Base-by-base conservation (phyloP, 2,329 filamentous ascomycete species). In the Juglanconis sp. region DNA sequence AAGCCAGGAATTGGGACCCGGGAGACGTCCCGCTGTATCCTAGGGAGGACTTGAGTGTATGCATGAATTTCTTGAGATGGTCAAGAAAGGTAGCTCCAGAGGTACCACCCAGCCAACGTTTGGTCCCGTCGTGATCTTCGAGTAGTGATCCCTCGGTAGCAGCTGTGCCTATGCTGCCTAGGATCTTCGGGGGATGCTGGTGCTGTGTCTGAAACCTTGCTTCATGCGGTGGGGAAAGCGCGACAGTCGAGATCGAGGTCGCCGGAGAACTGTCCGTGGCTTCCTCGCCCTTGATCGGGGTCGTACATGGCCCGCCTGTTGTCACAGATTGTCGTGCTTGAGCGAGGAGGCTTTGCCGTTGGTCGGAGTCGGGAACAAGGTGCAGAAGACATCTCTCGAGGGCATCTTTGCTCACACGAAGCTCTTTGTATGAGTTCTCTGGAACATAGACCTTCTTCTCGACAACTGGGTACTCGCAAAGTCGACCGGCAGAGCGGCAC, bases 21-120 rank as follows among this genome's bases (percentile, higher is more conserved):
- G 64, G 65, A 40, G 62, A 58, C n/a, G 65, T 64, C 15, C 31
- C 52, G 32, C 35, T 60, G 65, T 70, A 42, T 70, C 71, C 24
- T 65, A n/a, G 72, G 71, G 24, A 75, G 65, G 62, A 57, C 10
- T 52, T 51, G 17, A 76, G 69, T 13, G 73, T 74, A 44, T 69
- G 68, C 69, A 82, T 79, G 61, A 81, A 77, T 54, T 75, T 74
- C 63, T 81, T 81, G 47, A 82, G 67, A 17, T 77, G 70, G 60
- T 82, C 79, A 5, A 82, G 73, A 56, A 82, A 82, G 1, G 76
- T 79, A 10, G 79, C 77, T 15, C 78, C 79, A 30, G 79, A 81
- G 7, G 79, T 81, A 65, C 77, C 77, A 44, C 80, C 80, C 2
- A 80, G 73, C 65, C 79, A 82, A 11, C 79, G 76, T 1, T 73